Percentiles rank a stretch among this genome's conserved stretches.
Evolutionary conservation across 2,329 filamentous ascomycete species (phyloP).

Genomic region (Scytalidium sp.): DNA sequence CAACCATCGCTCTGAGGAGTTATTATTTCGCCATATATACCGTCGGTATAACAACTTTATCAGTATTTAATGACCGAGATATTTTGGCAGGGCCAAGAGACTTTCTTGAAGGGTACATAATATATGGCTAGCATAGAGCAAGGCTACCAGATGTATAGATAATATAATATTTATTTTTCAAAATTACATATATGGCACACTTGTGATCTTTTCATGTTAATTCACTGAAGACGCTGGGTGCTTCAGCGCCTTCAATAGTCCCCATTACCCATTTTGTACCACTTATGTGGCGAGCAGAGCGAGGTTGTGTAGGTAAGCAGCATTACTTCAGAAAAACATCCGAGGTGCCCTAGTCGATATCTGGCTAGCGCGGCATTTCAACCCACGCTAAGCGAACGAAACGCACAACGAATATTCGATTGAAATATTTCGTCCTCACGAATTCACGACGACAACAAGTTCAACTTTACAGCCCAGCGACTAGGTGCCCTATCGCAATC

Average conservation of each 20-base stretch:
- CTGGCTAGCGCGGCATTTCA: background rate
- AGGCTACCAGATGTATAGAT: background rate
- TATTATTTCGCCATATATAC: too few species aligned
- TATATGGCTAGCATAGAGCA: background rate
- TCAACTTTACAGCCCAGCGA: slow-evolving; percentile 21
- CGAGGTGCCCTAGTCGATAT: background rate
- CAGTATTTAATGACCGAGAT: background rate
- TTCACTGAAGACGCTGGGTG: too few species aligned
- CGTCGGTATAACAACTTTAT: too few species aligned
- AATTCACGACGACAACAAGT: slow-evolving; percentile 10
- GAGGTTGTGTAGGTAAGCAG: background rate
- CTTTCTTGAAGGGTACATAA: background rate
- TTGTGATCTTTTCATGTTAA: background rate
- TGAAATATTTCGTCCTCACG: background rate
- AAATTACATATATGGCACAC: background rate
- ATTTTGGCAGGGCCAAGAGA: background rate
- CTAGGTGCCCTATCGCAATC: slow-evolving; percentile 52
- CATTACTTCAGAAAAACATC: background rate
- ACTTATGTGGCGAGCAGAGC: too few species aligned
- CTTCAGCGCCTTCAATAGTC: too few species aligned
- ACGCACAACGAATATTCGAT: background rate
- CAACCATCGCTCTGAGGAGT: too few species aligned
- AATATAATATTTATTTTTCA: background rate
- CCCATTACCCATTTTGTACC: too few species aligned
- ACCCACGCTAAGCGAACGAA: background rate